These are phyloP conservation scores for Toxicodendron radicans DNA, from an alignment of 345 rosid species.

Conservation along the genomic window DNA sequence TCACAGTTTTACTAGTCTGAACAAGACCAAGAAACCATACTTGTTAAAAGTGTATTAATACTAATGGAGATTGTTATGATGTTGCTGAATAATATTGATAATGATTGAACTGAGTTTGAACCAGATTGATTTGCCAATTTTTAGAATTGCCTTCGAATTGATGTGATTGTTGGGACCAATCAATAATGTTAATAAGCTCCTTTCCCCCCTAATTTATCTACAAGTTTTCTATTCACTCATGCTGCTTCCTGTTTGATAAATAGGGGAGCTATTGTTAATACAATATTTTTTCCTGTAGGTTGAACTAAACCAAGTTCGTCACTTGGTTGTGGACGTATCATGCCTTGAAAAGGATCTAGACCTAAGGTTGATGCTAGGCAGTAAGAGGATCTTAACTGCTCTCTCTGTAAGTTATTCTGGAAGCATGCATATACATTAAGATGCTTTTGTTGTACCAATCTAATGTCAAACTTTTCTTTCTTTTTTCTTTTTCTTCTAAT, in stretches of 20 bases:
- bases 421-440: not conserved
- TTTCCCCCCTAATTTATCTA: no score
- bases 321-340: constrained; percentile 56
- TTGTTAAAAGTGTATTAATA: no score
- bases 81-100: not conserved
- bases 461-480: not conserved
- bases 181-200: no score
- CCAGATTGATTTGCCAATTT: not conserved
- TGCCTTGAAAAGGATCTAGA: constrained; percentile 65
- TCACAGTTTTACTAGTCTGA: not conserved
- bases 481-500: not conserved
- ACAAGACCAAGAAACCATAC: not conserved
- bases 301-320: constrained; percentile 44
- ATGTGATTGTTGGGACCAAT: not conserved
- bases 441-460: not conserved
- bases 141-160: not conserved
- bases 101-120: not conserved
- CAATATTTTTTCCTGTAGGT: constrained; percentile 34
- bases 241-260: not conserved
- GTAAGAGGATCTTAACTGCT: constrained; percentile 42
- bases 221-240: no score
- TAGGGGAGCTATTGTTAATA: constrained; percentile 6
- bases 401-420: constrained; percentile 41
- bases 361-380: constrained; percentile 56
- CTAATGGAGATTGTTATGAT: not conserved